Conservation (phyloP, 1,284 basidiomycete species). For the Neolentinus lepideus region DNA sequence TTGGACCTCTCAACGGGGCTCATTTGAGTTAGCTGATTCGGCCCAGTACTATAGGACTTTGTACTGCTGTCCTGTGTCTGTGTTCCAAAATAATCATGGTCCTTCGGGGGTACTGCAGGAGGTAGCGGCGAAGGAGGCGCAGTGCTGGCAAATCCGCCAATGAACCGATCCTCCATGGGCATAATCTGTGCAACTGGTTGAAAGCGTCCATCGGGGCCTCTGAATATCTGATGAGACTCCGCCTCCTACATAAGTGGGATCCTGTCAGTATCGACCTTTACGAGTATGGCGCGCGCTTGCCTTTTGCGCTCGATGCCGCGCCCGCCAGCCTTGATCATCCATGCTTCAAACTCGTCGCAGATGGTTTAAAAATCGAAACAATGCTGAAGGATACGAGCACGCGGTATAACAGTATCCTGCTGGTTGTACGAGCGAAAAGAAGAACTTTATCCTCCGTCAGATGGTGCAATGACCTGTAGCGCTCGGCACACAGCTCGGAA, state of each 20-base stretch:
- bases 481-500: too few species aligned
- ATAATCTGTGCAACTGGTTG: conserved; percentile 45
- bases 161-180: conserved; percentile 52
- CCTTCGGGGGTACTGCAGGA: conserved; percentile 30
- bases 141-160: conserved; percentile 36
- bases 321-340: conserved; percentile 69
- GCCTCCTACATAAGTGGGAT: conserved; percentile 33
- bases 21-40: conserved; percentile 39
- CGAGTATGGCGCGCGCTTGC: conserved; percentile 18
- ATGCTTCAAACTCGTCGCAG: conserved; percentile 24
- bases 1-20: conserved; percentile 59
- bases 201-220: conserved; percentile 43
- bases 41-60: background rate
- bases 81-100: conserved; percentile 19
- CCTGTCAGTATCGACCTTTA: background rate
- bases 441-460: too few species aligned
- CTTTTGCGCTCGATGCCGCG: conserved; percentile 41
- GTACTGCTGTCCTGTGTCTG: conserved; percentile 9
- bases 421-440: too few species aligned
- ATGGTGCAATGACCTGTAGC: too few species aligned
- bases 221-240: conserved; percentile 27
- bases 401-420: too few species aligned
- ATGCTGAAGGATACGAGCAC: too few species aligned
- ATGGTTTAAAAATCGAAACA: too few species aligned
- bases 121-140: conserved; percentile 17